Base-by-base conservation (phyloP, 768 basidiomycete species). In the Tulasnella sp. region DNA sequence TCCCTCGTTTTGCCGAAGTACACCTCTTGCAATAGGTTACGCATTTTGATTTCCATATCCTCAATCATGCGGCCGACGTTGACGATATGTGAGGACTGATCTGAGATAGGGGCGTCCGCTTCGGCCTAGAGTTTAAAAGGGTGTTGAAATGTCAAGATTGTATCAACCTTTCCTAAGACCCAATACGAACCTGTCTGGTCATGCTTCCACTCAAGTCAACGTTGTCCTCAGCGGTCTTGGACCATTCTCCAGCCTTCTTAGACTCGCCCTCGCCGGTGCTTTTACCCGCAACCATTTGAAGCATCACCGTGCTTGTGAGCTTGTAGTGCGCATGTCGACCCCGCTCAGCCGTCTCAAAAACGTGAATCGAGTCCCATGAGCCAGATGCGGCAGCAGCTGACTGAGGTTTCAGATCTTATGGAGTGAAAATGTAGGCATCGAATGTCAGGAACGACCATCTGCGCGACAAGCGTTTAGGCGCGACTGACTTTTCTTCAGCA, bases 1-100 rank as follows among this genome's bases (percentile, higher is more conserved):
- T 99, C 95, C 75, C 92, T 90, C 65, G 96, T 98, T 83, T 98
- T 97, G 42, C 94, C 94, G 82, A 95, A 95, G 81, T 95, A 96
- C 16, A 96, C 92, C 83, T 95, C 93, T 80, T 94, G 91, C 64
- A 99, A 83, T 71, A 94, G 82, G 80, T 97, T 97, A 42, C 97
- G 87, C 94, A 98, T 95, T 83, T 98, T 98, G 79, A 95, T 94
- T 81, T 99, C 97, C 93, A 96, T 95, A 75, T 98, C 97, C 80
- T 99, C 97, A 75, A 99, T 89, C 89, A 98, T 90, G 75, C 86
- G 86, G 5, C 97, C 97, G n/a, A 90, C 89, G 80, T 98, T 98
- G 52, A 88, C 86, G 73, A 99, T 90, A 81, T 99, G 97, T 52
- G 92, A 90, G 26, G 89, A 86, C 47, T 85, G 79, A 76, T 92